Evolutionary conservation across 305 asterid species (phyloP).

Genomic region (Rubia peregrina): DNA sequence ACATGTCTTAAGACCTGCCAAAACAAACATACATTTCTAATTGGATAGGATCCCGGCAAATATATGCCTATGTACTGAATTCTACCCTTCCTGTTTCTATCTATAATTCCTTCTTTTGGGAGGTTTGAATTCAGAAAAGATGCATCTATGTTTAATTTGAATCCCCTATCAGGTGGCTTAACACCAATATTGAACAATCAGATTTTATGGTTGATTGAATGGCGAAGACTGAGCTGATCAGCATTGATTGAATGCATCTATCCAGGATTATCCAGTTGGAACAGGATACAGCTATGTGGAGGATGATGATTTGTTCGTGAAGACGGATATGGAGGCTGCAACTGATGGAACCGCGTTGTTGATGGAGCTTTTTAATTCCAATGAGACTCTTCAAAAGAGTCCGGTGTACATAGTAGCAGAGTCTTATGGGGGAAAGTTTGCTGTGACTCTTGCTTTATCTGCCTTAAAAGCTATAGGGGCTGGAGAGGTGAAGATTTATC

Average conservation of each 20-base stretch:
- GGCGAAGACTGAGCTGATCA: too few species aligned
- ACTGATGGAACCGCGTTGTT: conserved; percentile 68
- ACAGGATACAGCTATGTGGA: conserved; percentile 95
- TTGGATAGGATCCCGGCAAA: too few species aligned
- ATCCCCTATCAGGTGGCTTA: too few species aligned
- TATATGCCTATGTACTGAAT: too few species aligned
- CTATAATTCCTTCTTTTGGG: too few species aligned
- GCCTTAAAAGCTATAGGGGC: conserved; percentile 58
- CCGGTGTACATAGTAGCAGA: conserved; percentile 86
- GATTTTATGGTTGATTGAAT: too few species aligned
- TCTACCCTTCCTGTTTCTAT: too few species aligned
- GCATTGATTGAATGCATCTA: neutral
- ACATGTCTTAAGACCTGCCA: accelerated
- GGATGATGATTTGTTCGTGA: conserved; percentile 49
- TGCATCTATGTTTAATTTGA: too few species aligned
- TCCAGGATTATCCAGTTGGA: conserved; percentile 94
- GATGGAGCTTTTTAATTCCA: conserved; percentile 55
- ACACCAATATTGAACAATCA: too few species aligned
- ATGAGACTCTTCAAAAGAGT: conserved; percentile 52
- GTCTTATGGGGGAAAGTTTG: conserved; percentile 90
- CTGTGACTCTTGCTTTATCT: conserved; percentile 80
- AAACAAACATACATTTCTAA: too few species aligned
- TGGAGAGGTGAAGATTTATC: conserved; percentile 55
- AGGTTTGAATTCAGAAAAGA: too few species aligned
- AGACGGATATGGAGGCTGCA: conserved; percentile 79